These are phyloP conservation scores for Beta corolliflora DNA, from an alignment of 179 eudicot genomes.

Conservation along the genomic window DNA sequence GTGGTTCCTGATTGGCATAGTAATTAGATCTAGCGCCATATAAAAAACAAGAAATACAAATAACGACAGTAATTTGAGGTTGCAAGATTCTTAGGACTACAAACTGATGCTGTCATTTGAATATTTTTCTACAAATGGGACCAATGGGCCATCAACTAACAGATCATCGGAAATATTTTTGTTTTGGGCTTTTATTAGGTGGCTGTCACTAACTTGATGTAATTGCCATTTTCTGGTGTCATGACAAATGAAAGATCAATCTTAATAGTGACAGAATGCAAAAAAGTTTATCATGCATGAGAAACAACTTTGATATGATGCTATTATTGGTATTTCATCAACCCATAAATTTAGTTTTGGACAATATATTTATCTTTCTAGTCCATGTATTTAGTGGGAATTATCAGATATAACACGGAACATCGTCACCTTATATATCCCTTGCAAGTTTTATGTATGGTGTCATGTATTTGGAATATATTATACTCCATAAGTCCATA, in stretches of 20 bases:
- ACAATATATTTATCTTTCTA: no score
- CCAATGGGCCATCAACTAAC: neutral
- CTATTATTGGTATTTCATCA: no score
- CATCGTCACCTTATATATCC: no score
- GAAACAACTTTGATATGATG: neutral
- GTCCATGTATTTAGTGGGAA: no score
- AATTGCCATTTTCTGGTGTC: conserved; percentile 8
- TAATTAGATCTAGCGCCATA: no score
- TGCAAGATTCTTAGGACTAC: neutral
- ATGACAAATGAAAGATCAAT: neutral
- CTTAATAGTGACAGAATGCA: neutral
- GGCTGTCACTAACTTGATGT: conserved; percentile 18
- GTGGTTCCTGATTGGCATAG: no score
- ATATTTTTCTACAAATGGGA: conserved; percentile 4
- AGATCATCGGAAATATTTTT: neutral
- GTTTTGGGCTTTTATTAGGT: neutral
- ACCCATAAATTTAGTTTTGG: no score
- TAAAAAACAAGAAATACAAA: neutral
- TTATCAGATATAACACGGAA: no score
- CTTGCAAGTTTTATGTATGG: no score
- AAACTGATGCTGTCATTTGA: neutral
- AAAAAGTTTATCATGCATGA: neutral
- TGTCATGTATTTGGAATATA: no score
- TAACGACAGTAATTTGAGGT: neutral
- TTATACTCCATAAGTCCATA: no score